phyloP scores from a whole-genome alignment of 805 yeast species.

The Teunomyces pallodes region DNA sequence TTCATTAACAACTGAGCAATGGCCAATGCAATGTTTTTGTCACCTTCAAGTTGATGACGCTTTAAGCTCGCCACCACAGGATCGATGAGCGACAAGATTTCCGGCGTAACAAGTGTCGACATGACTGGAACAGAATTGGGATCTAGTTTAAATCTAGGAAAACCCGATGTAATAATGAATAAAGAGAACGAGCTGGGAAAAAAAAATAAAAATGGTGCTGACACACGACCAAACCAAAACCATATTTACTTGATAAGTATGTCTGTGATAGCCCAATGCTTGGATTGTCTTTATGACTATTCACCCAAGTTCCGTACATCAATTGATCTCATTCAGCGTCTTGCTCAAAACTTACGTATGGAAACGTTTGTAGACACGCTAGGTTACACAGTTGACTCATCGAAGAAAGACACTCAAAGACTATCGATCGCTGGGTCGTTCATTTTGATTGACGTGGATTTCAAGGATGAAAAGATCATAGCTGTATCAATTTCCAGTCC shows the following conservation, averaged over 20 bases:
- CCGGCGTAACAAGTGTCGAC: conserved; percentile 12
- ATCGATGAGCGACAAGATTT: conserved; percentile 33
- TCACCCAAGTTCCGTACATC: conserved; percentile 30
- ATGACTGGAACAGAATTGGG: neutral
- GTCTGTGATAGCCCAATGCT: conserved; percentile 10
- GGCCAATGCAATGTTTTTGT: conserved; percentile 78
- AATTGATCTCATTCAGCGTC: conserved; percentile 36
- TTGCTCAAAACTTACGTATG: conserved; percentile 38
- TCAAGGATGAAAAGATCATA: conserved; percentile 23
- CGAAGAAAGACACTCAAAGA: conserved; percentile 20
- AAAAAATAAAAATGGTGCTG: neutral
- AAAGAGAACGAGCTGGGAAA: neutral
- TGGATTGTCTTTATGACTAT: conserved; percentile 29
- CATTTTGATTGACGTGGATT: conserved; percentile 40
- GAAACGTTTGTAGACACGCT: conserved; percentile 43
- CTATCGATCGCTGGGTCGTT: conserved; percentile 42
- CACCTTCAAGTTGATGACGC: conserved; percentile 80
- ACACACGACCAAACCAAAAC: neutral
- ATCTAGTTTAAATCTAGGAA: no score
- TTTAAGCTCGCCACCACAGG: conserved; percentile 55
- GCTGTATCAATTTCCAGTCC: conserved; percentile 29
- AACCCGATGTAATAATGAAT: no score
- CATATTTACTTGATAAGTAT: neutral
- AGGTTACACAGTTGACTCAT: conserved; percentile 18
- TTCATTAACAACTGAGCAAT: conserved; percentile 85